Conservation (phyloP, 139 green algal genomes). For the Astrephomene gubernaculifera region DNA sequence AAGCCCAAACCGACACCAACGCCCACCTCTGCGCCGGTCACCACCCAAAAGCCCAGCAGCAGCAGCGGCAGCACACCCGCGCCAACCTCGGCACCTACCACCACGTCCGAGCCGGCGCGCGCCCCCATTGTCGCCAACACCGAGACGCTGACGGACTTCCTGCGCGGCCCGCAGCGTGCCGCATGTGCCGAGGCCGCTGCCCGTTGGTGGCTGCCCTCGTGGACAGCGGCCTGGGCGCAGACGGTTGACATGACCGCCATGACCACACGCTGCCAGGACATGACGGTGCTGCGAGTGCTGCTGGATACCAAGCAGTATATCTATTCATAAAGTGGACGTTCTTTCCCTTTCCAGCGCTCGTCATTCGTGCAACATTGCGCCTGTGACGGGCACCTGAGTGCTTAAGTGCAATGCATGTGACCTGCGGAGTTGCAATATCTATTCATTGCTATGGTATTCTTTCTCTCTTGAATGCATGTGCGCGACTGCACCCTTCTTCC, state of each 20-base stretch:
- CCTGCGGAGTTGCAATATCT: too few species aligned
- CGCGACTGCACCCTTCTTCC: too few species aligned
- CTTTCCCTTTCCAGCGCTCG: too few species aligned
- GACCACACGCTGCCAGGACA: neutral
- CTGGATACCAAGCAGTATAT: neutral
- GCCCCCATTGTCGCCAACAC: constrained; percentile 20
- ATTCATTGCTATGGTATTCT: too few species aligned
- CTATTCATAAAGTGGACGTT: too few species aligned
- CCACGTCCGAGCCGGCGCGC: neutral
- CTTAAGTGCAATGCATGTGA: too few species aligned
- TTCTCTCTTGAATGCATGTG: too few species aligned
- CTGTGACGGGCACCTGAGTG: too few species aligned
- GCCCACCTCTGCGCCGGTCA: neutral
- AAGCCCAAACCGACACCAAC: neutral
- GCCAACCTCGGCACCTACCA: neutral
- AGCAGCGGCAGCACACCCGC: neutral
- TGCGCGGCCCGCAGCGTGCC: too few species aligned
- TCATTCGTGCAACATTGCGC: too few species aligned
- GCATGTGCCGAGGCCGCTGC: constrained; percentile 14
- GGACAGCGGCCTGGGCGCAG: neutral
- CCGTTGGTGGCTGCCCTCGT: neutral
- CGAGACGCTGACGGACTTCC: constrained; percentile 24
- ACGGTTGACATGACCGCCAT: neutral
- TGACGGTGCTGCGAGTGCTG: constrained; percentile 8
- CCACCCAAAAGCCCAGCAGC: neutral